Conservation (phyloP, 768 basidiomycete genomes). For the Leucocoprinus sp. region DNA sequence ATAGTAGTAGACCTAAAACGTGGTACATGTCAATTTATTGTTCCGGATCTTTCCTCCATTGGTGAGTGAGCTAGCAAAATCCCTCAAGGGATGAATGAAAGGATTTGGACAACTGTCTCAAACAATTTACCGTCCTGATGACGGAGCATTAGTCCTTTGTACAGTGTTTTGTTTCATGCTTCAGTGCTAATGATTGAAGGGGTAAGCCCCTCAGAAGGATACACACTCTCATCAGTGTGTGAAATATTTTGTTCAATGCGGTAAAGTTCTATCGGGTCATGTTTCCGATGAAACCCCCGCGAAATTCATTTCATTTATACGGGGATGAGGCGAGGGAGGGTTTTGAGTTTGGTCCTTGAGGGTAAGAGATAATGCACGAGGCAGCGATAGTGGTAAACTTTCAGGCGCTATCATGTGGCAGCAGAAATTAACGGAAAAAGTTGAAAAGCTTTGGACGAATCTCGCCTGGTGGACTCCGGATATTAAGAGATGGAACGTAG, state of each 20-base stretch:
- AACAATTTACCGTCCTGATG: too few relatives aligned
- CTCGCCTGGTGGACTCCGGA: neutral
- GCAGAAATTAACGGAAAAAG: neutral
- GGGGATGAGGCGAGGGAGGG: neutral
- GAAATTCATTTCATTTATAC: neutral
- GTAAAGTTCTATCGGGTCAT: too few relatives aligned
- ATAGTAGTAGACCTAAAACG: neutral
- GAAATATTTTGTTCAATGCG: neutral
- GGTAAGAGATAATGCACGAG: neutral
- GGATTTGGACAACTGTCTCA: too few relatives aligned
- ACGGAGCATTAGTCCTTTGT: neutral
- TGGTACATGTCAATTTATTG: neutral
- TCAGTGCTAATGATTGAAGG: neutral
- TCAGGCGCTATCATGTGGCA: too few relatives aligned
- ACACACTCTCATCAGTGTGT: neutral
- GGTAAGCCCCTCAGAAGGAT: constrained; percentile 1
- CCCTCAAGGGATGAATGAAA: neutral
- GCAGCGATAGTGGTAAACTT: too few relatives aligned
- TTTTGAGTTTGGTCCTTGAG: neutral
- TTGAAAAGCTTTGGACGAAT: neutral
- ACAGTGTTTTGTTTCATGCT: neutral
- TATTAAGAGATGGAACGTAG: neutral
- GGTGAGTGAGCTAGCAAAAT: neutral
- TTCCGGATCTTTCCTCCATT: neutral
- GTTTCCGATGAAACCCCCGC: too few relatives aligned